Conservation (phyloP, 345 rosid species). For the Bruguiera parviflora region DNA sequence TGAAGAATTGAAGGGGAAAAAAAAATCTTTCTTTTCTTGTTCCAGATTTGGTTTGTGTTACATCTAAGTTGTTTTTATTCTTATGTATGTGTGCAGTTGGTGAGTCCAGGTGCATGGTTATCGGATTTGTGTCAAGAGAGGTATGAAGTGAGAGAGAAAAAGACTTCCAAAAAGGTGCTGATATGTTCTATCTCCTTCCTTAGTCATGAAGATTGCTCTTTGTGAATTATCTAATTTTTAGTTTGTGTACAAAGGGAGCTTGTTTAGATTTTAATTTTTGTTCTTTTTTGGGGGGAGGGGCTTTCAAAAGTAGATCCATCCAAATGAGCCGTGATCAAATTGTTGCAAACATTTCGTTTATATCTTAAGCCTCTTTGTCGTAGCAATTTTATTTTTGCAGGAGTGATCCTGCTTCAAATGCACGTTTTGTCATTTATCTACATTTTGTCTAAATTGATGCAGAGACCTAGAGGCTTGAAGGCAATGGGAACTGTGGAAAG, state of each 20-base stretch:
- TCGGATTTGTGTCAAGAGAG: slow-evolving; percentile 79
- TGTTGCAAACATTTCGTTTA: neutral
- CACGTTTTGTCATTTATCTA: neutral
- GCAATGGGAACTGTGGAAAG: slow-evolving; percentile 72
- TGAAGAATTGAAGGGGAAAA: no score
- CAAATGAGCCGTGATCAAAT: neutral
- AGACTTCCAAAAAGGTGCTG: slow-evolving; percentile 78
- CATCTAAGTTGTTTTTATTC: neutral
- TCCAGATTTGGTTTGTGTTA: neutral
- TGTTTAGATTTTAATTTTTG: neutral
- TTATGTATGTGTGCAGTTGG: slow-evolving; percentile 47
- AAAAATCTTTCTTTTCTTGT: no score
- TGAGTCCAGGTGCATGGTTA: slow-evolving; percentile 87
- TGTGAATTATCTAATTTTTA: neutral
- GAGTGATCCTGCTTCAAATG: no score
- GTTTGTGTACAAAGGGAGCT: neutral
- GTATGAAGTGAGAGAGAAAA: slow-evolving; percentile 93
- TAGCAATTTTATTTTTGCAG: neutral
- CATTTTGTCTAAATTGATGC: slow-evolving; percentile 27
- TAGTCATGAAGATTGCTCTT: neutral
- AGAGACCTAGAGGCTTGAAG: slow-evolving; percentile 75
- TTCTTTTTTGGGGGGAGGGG: neutral
- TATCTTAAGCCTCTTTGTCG: no score
- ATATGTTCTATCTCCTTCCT: slow-evolving; percentile 1
- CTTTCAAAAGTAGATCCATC: neutral